Conservation (phyloP, 345 rosid species). For the Psidium friedrichsthalianum region DNA sequence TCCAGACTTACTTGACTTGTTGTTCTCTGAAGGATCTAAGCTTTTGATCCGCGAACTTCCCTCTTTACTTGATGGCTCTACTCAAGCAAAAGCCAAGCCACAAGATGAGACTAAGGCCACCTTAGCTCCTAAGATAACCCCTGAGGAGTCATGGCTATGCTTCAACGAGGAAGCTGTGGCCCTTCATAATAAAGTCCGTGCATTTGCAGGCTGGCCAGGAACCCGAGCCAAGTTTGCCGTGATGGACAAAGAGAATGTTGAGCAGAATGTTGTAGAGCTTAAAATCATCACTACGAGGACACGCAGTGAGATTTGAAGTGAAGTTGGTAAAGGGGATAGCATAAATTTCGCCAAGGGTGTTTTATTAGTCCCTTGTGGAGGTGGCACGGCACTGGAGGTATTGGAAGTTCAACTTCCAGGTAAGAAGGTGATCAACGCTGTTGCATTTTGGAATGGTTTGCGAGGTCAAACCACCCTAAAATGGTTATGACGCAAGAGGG, state of each 20-base stretch:
- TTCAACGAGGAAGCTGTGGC: slow-evolving; percentile 61
- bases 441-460: no score
- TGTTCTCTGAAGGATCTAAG: slow-evolving; percentile 88
- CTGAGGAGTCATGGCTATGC: slow-evolving; percentile 84
- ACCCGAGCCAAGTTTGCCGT: slow-evolving; percentile 63
- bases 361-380: slow-evolving; percentile 61
- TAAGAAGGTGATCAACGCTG: no score
- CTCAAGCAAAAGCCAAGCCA: slow-evolving; percentile 53
- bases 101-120: slow-evolving; percentile 87
- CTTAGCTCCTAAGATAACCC: slow-evolving; percentile 81
- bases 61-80: slow-evolving; percentile 64
- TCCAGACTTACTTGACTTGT: no score
- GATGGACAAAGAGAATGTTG: slow-evolving; percentile 26
- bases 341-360: slow-evolving; percentile 38
- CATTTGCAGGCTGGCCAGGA: slow-evolving; percentile 99
- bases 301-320: slow-evolving; percentile 3
- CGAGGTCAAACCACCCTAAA: no score
- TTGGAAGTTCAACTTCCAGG: no score
- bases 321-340: slow-evolving; percentile 21
- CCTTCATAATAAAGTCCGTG: slow-evolving; percentile 95
- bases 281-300: slow-evolving; percentile 72
- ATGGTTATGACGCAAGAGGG: no score
- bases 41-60: slow-evolving; percentile 79
- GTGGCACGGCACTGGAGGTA: slow-evolving; percentile 65
- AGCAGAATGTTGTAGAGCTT: slow-evolving; percentile 34